Evolutionary conservation across 257 asterid genomes (phyloP).

Genomic region (Dorcoceras hygrometricum): DNA sequence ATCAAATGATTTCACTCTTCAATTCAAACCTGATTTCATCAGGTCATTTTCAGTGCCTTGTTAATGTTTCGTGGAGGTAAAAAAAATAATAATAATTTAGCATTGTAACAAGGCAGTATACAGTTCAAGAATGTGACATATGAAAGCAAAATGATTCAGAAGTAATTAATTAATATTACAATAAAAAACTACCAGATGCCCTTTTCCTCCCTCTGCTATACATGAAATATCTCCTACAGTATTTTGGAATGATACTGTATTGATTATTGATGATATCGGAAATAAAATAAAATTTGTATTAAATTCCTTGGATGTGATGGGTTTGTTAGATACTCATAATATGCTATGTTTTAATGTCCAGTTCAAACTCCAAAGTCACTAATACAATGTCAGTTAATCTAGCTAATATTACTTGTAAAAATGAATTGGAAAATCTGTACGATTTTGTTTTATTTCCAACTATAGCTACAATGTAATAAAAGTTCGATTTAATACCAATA

Average conservation of each 20-base stretch:
- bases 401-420: not conserved
- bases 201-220: constrained; percentile 1
- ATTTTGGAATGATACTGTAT: not conserved
- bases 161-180: not conserved
- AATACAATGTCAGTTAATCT: not conserved
- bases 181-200: not conserved
- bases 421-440: too few relatives aligned
- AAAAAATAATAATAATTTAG: constrained; percentile 1
- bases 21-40: too few relatives aligned
- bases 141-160: constrained; percentile 11
- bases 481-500: too few relatives aligned
- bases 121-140: constrained; percentile 11
- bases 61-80: constrained; percentile 8
- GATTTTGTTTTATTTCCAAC: too few relatives aligned
- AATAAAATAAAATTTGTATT: not conserved
- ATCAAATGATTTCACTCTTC: too few relatives aligned
- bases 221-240: not conserved
- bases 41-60: constrained; percentile 34
- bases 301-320: not conserved
- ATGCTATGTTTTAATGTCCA: not conserved
- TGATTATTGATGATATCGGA: constrained; percentile 18
- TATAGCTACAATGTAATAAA: too few relatives aligned
- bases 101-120: constrained; percentile 22
- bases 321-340: not conserved
- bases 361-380: not conserved